Evolutionary conservation across 2,329 filamentous ascomycete genomes (phyloP), one percentile per base, ranked within the genome.

Genomic region (Septoria petroselini): DNA sequence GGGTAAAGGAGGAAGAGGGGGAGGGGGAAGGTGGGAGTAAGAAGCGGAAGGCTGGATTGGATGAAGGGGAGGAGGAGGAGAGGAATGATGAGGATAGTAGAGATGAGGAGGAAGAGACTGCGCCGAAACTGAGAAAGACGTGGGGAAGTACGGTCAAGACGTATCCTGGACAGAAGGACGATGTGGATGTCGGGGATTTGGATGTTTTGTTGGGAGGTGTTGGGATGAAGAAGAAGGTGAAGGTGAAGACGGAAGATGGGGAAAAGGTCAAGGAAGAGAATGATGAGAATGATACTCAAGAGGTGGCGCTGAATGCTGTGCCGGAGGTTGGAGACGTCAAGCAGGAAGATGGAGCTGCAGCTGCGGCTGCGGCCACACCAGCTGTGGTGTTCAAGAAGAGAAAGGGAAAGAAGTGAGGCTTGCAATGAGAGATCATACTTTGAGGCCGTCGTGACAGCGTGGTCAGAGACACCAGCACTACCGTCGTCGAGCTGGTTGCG

Each of bases 361-460:
- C 12, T 8, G 19, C 9, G 7, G 37, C 25, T 11, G 11, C 35
- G 11, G 42, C 51, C 38, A 35, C 55, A 27, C 51, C 66, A 54
- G 59, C 60, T 30, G 77, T 89, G 2, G 73, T 89, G 2, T 93
- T 91, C 70, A 91, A 91, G 71, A 91, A 90, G 72, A 75, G 87
- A 46, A 91, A 89, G 64, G 58, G 59, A 15, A 68, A 68, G 58
- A 65, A 59, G 47, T 68, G 65, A 68, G 38, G n/a, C n/a, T n/a
- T n/a, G n/a, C n/a, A n/a, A n/a, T n/a, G n/a, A n/a, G n/a, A n/a
- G n/a, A n/a, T n/a, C n/a, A n/a, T n/a, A n/a, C n/a, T n/a, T n/a
- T n/a, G n/a, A n/a, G n/a, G n/a, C n/a, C n/a, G n/a, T n/a, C n/a
- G n/a, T n/a, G n/a, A n/a, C n/a, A n/a, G n/a, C n/a, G n/a, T n/a